Percentiles rank a stretch among this genome's conserved stretches.
phyloP scores from a whole-genome alignment of 1,284 basidiomycete genomes.

The Malassezia pachydermatis region DNA sequence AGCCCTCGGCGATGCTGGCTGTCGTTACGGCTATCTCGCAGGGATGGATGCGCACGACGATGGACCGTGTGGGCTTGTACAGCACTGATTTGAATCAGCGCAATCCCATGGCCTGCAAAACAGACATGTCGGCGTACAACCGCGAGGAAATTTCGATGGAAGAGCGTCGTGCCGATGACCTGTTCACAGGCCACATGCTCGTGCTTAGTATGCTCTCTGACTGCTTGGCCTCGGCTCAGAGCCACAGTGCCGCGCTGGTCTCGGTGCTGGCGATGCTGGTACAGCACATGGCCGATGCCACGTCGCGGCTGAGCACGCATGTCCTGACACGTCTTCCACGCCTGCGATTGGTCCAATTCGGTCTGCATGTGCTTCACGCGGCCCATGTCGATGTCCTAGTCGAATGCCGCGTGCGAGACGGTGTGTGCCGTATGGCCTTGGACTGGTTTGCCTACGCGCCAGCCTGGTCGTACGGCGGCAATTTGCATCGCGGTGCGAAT shows the following conservation, averaged over 20 bases:
- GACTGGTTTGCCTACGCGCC: constrained; percentile 64
- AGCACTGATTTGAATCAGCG: constrained; percentile 54
- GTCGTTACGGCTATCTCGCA: constrained; percentile 76
- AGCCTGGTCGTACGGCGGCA: constrained; percentile 83
- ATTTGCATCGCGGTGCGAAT: constrained; percentile 74
- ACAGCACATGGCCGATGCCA: constrained; percentile 52
- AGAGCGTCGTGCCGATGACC: constrained; percentile 60
- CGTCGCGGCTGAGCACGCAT: constrained; percentile 62
- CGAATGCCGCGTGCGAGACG: constrained; percentile 66
- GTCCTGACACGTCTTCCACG: constrained; percentile 78
- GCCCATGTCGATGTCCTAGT: constrained; percentile 74
- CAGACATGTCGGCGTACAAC: constrained; percentile 83
- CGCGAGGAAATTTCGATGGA: constrained; percentile 70
- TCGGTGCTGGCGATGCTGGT: constrained; percentile 76
- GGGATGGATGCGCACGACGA: constrained; percentile 75
- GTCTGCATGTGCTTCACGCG: constrained; percentile 80
- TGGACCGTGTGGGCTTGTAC: constrained; percentile 55
- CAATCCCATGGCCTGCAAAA: constrained; percentile 76
- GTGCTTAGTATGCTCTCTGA: constrained; percentile 84
- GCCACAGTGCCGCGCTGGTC: constrained; percentile 59
- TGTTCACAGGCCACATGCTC: constrained; percentile 64
- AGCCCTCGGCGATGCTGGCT: constrained; percentile 63
- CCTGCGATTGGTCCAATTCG: constrained; percentile 80
- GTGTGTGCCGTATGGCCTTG: constrained; percentile 68
- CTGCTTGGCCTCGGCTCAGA: constrained; percentile 83